Conservation (phyloP, 164 flowering plant species). For the Santalum album region DNA sequence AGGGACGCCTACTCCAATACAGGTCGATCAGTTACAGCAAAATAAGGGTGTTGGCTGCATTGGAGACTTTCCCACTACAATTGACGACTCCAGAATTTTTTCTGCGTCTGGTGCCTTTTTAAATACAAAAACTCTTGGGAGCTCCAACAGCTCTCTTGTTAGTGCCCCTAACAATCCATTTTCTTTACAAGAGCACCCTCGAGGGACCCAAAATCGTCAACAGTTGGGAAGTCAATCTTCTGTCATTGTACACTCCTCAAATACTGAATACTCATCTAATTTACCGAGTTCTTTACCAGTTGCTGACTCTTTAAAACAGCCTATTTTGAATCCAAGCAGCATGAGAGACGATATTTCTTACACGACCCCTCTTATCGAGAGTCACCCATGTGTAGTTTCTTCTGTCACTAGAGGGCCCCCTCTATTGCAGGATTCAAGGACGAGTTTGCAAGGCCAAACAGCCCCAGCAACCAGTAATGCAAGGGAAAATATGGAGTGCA, state of each 20-base stretch:
- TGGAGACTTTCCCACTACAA: slow-evolving; percentile 20
- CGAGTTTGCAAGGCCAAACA: slow-evolving; percentile 27
- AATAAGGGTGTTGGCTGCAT: slow-evolving; percentile 13
- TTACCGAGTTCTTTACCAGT: slow-evolving; percentile 24
- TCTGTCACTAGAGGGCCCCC: slow-evolving; percentile 16
- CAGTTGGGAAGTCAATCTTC: slow-evolving; percentile 29
- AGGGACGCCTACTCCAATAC: slow-evolving; percentile 48
- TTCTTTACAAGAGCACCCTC: slow-evolving; percentile 31
- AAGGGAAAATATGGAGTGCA: slow-evolving; percentile 17
- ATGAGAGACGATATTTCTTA: slow-evolving; percentile 24
- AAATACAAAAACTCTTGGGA: slow-evolving; percentile 20
- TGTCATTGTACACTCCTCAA: slow-evolving; percentile 14
- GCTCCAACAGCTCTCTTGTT: slow-evolving; percentile 25
- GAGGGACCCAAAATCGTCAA: slow-evolving; percentile 14
- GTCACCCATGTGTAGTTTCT: slow-evolving; percentile 20
- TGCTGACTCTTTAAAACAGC: slow-evolving; percentile 18
- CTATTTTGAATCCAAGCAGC: slow-evolving; percentile 15
- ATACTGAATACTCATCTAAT: slow-evolving; percentile 25
- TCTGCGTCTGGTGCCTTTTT: slow-evolving; percentile 26
- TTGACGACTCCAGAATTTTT: slow-evolving; percentile 21
- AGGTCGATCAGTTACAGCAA: slow-evolving; percentile 42
- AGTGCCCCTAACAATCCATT: slow-evolving; percentile 26
- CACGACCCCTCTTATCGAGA: slow-evolving; percentile 18
- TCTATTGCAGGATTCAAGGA: slow-evolving; percentile 22
- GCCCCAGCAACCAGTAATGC: slow-evolving; percentile 14